Evolutionary conservation across 176 grass and related monocot species (phyloP).

Genomic region (Carex pumila): DNA sequence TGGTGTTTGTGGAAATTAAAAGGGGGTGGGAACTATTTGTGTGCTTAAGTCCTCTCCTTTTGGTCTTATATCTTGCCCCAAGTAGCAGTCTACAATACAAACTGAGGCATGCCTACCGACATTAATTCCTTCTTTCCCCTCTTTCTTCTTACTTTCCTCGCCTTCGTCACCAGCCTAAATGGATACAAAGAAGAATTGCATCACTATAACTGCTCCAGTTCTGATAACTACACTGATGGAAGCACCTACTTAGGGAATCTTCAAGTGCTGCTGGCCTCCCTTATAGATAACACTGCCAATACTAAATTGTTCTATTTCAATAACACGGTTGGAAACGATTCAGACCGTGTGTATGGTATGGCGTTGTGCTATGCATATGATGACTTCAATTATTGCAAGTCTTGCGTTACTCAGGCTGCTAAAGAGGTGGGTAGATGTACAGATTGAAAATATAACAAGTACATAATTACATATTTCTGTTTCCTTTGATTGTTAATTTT

Average conservation of each 20-base stretch:
- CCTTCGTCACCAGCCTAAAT: no score
- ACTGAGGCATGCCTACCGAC: neutral
- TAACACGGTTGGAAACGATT: neutral
- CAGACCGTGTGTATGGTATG: neutral
- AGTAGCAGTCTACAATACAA: neutral
- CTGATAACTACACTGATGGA: neutral
- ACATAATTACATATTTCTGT: no score
- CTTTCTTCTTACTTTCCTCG: neutral
- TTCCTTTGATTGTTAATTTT: neutral
- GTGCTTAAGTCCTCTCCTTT: no score
- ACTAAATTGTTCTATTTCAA: neutral
- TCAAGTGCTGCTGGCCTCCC: neutral
- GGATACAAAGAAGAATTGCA: no score
- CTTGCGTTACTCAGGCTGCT: neutral
- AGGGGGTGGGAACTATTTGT: no score
- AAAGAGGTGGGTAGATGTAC: neutral
- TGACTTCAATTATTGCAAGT: neutral
- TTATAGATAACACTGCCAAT: neutral
- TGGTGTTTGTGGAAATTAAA: no score
- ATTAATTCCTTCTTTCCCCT: neutral
- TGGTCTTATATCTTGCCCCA: no score
- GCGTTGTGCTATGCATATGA: neutral
- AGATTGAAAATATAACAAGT: no score
- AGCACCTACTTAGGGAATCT: neutral
- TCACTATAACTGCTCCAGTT: no score